Evolutionary conservation across 306 rosid species (phyloP).

Genomic region (Quercus wislizeni): DNA sequence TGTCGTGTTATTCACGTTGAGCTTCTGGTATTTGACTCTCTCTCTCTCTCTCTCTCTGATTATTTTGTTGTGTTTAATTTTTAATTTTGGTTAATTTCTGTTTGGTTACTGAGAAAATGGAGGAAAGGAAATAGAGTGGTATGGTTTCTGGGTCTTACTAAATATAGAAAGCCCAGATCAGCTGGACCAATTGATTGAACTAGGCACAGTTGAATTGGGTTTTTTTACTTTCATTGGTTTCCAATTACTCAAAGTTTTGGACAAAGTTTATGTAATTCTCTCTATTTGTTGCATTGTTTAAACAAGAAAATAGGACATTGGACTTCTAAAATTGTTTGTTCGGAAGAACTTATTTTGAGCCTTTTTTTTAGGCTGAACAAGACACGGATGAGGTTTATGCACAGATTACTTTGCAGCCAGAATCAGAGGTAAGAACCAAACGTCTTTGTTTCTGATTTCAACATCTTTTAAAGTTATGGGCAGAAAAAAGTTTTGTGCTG

Average conservation of each 20-base stretch:
- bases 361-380: conserved; percentile 72
- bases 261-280: not conserved
- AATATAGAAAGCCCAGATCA: not conserved
- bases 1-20: conserved; percentile 60
- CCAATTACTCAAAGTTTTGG: not conserved
- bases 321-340: not conserved
- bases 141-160: conserved; percentile 1
- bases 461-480: not conserved
- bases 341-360: conserved; percentile 23
- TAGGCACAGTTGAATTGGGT: not conserved
- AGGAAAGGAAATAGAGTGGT: not conserved
- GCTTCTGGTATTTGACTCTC: conserved; percentile 54
- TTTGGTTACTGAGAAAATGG: conserved; percentile 11
- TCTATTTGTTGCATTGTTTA: not conserved
- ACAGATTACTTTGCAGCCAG: conserved; percentile 77
- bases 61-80: not conserved
- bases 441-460: conserved; percentile 21
- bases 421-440: conserved; percentile 55
- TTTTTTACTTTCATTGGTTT: not conserved
- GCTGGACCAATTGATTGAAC: not conserved
- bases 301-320: not conserved
- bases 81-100: not conserved
- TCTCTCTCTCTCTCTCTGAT: not conserved
- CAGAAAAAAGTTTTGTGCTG: too few species aligned
- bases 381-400: conserved; percentile 94